Evolutionary conservation across 257 asterid genomes (phyloP), one percentile per base, ranked within the genome.

Genomic region (Gentiana dahurica): DNA sequence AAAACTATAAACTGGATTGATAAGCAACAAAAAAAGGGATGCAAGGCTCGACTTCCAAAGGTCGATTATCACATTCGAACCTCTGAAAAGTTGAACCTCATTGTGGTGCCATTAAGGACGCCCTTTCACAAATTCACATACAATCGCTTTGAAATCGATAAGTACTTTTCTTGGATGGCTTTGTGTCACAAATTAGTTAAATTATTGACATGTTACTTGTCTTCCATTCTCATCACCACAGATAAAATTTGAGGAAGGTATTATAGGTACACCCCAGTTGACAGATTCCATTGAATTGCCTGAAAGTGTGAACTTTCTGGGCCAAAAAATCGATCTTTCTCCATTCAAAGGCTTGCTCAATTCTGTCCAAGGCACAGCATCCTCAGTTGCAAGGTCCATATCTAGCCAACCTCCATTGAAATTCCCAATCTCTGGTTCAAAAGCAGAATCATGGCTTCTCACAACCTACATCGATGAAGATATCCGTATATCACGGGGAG

Each of bases 181-280:
- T 47, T 35, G 8, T 48, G 5, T 39, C 33, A 4, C 34, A 12
- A 12, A 2, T 3, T 7, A 32, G n/a, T 7, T 13, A 49, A 9
- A 5, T 47, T 58, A 7, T 9, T 34, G 44, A 41, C 7, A 36
- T 49, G 6, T 36, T 3, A 9, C 46, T 44, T 41, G 24, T 37
- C 12, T 2, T 33, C 2, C 53, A 32, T n/a, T 51, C 11, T 55
- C 64, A 65, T 34, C 39, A 61, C 56, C n/a, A n/a, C 86, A 92
- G 95, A 76, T 92, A 50, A 92, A 81, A 73, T 79, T 88, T 41
- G 94, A 79, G 57, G 88, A 77, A 67, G 98, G 98, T 57, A 61
- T 83, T 8, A 81, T 92, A 34, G 94, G 98, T 59, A 92, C 97
- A 24, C 95, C 97, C 12, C 95, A 92, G 71, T 61, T 87, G 79